Conservation (phyloP, 345 rosid genomes). For the Viola odorata region DNA sequence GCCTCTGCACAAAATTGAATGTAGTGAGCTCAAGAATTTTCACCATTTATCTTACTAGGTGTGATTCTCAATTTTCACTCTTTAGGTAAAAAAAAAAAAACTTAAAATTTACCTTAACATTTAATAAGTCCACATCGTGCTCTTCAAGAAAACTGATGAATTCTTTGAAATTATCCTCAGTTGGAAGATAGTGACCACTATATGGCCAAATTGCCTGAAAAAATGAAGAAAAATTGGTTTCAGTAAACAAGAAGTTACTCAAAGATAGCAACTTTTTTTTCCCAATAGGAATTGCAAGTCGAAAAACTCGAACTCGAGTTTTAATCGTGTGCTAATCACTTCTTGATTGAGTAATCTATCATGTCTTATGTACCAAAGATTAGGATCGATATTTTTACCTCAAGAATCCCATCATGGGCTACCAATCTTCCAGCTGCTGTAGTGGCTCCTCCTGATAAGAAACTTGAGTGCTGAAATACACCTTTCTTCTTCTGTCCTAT, state of each 20-base stretch:
- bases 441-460: slow-evolving; percentile 36
- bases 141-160: slow-evolving; percentile 25
- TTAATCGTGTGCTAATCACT: too few species aligned
- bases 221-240: not conserved
- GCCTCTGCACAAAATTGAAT: slow-evolving; percentile 7
- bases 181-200: slow-evolving; percentile 28
- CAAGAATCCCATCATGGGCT: slow-evolving; percentile 20
- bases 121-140: slow-evolving; percentile 17
- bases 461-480: slow-evolving; percentile 37
- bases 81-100: too few species aligned
- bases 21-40: not conserved
- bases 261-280: too few species aligned
- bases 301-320: too few species aligned
- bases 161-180: slow-evolving; percentile 22
- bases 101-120: slow-evolving; percentile 20
- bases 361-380: too few species aligned
- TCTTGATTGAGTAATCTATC: too few species aligned
- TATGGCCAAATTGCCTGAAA: slow-evolving; percentile 27
- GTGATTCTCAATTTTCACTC: not conserved
- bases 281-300: too few species aligned
- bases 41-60: too few species aligned
- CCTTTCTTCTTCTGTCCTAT: slow-evolving; percentile 28
- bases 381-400: slow-evolving; percentile 4
- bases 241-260: too few species aligned
- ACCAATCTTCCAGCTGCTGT: slow-evolving; percentile 28